Conservation (phyloP, 1,139 yeast species). For the Saccharomyces hybrid region DNA sequence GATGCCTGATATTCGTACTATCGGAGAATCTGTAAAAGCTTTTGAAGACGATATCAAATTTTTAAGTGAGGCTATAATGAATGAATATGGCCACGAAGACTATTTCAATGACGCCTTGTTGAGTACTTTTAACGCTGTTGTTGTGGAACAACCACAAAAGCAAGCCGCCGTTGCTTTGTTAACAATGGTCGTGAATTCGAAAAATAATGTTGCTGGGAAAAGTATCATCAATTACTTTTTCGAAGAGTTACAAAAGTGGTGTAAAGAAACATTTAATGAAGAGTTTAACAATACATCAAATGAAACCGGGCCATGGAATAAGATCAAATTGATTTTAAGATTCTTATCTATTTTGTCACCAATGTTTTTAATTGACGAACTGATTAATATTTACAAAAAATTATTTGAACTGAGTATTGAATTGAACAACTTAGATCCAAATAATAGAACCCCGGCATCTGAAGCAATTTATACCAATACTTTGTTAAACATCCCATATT, state of each 20-base stretch:
- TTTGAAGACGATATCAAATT: slow-evolving; percentile 63
- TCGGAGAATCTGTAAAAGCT: slow-evolving; percentile 57
- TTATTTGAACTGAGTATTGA: slow-evolving; percentile 52
- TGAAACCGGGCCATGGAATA: slow-evolving; percentile 64
- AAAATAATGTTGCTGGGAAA: slow-evolving; percentile 61
- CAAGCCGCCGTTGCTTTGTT: slow-evolving; percentile 64
- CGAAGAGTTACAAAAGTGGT: slow-evolving; percentile 48
- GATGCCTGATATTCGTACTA: slow-evolving; percentile 50
- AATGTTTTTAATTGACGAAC: slow-evolving; percentile 46
- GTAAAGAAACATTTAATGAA: slow-evolving; percentile 35
- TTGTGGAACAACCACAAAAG: slow-evolving; percentile 88
- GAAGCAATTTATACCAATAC: slow-evolving; percentile 63
- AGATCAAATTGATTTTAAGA: slow-evolving; percentile 62
- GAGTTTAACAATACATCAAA: slow-evolving; percentile 25
- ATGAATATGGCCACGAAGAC: slow-evolving; percentile 62
- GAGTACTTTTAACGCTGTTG: slow-evolving; percentile 59
- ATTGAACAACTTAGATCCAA: slow-evolving; percentile 39
- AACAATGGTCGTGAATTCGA: slow-evolving; percentile 61
- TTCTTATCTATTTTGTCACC: slow-evolving; percentile 62
- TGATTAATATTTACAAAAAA: slow-evolving; percentile 46
- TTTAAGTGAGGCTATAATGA: slow-evolving; percentile 57
- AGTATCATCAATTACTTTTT: slow-evolving; percentile 65
- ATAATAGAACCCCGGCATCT: slow-evolving; percentile 49
- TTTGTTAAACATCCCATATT: slow-evolving; percentile 62
- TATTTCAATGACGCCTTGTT: slow-evolving; percentile 53